Percentiles rank a stretch among this genome's conserved stretches.
Evolutionary conservation across 192 early-diverging fungal genomes (phyloP).

Genomic region (Coemansia sp.): DNA sequence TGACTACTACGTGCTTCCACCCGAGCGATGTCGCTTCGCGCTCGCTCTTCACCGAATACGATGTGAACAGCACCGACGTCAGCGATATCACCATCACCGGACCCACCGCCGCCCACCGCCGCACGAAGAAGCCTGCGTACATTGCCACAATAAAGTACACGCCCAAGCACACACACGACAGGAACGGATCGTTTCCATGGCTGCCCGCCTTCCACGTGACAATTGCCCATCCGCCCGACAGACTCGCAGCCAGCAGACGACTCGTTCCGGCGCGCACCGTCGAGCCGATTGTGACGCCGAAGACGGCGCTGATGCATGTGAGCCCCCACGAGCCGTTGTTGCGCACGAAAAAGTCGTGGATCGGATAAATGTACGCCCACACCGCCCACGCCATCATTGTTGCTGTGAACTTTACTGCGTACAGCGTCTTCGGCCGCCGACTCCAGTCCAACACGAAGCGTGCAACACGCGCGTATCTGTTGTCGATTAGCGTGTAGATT

Average conservation of each 20-base stretch:
- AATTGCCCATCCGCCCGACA: conserved; percentile 43
- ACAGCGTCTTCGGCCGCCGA: conserved; percentile 31
- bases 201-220: conserved; percentile 36
- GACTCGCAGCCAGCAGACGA: conserved; percentile 21
- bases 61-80: conserved; percentile 34
- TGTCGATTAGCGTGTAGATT: conserved; percentile 22
- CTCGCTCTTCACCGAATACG: conserved; percentile 1
- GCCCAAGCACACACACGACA: conserved; percentile 27
- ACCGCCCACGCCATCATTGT: conserved; percentile 46
- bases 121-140: conserved; percentile 30
- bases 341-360: conserved; percentile 17
- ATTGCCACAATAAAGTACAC: conserved; percentile 37
- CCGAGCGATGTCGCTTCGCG: conserved; percentile 21
- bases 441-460: conserved; percentile 24
- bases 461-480: conserved; percentile 14
- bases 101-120: conserved; percentile 15
- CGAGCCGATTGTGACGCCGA: conserved; percentile 41
- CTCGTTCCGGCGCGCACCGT: conserved; percentile 31
- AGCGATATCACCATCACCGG: conserved; percentile 44
- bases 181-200: conserved; percentile 11
- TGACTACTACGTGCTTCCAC: conserved; percentile 42
- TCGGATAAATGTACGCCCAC: conserved; percentile 37
- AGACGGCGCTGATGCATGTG: conserved; percentile 31
- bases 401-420: conserved; percentile 45
- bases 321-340: conserved; percentile 42